Evolutionary conservation across 164 flowering plant genomes (phyloP), one percentile per base, ranked within the genome.

Genomic region (Buxus sempervirens): DNA sequence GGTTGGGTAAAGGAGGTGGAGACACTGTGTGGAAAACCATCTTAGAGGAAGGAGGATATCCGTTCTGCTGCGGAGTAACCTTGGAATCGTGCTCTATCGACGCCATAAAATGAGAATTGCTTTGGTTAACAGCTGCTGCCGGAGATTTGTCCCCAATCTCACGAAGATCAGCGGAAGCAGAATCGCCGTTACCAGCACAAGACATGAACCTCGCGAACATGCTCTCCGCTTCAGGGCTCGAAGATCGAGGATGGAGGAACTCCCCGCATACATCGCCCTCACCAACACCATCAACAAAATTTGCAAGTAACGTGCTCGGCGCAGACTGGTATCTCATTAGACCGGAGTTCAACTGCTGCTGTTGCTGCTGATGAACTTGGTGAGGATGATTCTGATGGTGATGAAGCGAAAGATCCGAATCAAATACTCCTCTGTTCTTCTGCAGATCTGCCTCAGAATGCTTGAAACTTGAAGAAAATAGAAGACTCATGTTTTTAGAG

Each of bases 281-380:
- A 4, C 51, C 72, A 6, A 72, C 58, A 27, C 51, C 51, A 15
- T 45, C 51, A 10, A 45, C 51, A 15, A 45, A 68, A 54, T 63
- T 74, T 10, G 84, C 80, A 18, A 82, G 62, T 14, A 82, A 68
- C 18, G 83, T 70, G 71, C 85, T 80, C 20, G 90, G 86, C 5
- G 88, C 84, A 19, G 88, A 86, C 0, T 80, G 80, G 48, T 73
- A 80, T 24, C 88, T 78, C 76, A 64, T 70, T 64, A 83, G 73
- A n/a, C 80, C 76, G 10, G 79, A 72, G 54, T 62, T 72, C 73
- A 74, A 27, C 64, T 72, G 68, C 18, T 63, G 70, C 15, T 73
- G 67, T 24, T 54, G 64, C 5, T 41, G 65, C 16, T 73, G 74
- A 15, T 62, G 66, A 23, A 62, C 64, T 9, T 66, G 54, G 18